Conservation (phyloP, 768 basidiomycete species). For the Rhizopogon vesiculosus region DNA sequence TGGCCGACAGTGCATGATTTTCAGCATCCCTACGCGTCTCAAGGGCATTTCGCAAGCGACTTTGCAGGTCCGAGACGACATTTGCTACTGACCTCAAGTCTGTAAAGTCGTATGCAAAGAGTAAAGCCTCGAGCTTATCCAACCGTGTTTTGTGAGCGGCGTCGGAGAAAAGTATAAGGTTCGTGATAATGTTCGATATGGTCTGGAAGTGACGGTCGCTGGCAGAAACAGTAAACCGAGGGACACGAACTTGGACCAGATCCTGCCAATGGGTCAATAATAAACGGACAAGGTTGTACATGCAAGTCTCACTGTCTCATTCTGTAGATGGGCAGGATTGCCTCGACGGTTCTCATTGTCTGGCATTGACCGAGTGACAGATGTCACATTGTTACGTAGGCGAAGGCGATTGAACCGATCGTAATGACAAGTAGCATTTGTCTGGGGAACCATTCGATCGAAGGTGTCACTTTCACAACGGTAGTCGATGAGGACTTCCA, state of each 20-base stretch:
- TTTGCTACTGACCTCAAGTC: constrained; percentile 66
- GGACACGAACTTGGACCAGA: constrained; percentile 74
- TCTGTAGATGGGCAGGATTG: constrained; percentile 45
- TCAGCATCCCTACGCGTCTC: constrained; percentile 44
- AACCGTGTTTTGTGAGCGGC: constrained; percentile 74
- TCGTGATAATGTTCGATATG: constrained; percentile 82
- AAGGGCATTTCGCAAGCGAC: constrained; percentile 59
- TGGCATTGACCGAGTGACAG: constrained; percentile 32
- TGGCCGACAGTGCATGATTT: constrained; percentile 26
- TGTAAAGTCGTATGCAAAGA: constrained; percentile 87
- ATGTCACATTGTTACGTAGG: constrained; percentile 65
- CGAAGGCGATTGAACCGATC: constrained; percentile 95
- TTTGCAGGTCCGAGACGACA: constrained; percentile 70
- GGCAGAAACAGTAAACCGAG: constrained; percentile 83
- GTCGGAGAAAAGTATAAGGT: constrained; percentile 88
- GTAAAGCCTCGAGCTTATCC: constrained; percentile 74
- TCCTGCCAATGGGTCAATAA: constrained; percentile 46
- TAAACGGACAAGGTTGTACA: neutral
- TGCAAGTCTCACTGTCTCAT: constrained; percentile 49
- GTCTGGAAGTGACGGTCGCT: constrained; percentile 77
- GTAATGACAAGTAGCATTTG: constrained; percentile 79
- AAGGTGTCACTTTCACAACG: constrained; percentile 79
- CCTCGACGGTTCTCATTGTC: constrained; percentile 31
- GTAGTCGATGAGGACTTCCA: constrained; percentile 86
- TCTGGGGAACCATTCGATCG: constrained; percentile 87